Evolutionary conservation across 495 filamentous ascomycete species (phyloP), one percentile per base, ranked within the genome.

Genomic region (Podospora didyma): DNA sequence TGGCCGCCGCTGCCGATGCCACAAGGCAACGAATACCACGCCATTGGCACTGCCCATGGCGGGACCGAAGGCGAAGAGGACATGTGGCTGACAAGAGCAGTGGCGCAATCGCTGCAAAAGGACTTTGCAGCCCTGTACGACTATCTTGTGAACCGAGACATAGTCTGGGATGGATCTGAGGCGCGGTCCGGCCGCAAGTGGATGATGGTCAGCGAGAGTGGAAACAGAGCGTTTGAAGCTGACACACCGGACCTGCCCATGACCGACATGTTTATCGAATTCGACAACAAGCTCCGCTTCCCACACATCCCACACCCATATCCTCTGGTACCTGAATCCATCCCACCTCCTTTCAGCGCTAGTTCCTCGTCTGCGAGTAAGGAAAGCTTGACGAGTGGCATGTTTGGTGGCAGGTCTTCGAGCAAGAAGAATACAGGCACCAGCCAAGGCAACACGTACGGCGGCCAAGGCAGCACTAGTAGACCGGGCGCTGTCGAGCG

Each of bases 61-160:
- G 59, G 64, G 2, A 62, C 57, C 34, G 73, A 75, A 12, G 71
- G 72, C n/a, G 78, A 78, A 48, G 77, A 78, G 35, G 72, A 71
- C 16, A 77, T 73, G 41, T 88, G 85, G 81, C 73, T 90, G 28
- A 86, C 82, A 12, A 70, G 86, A 22, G 75, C 74, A 26, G 66
- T 87, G 19, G 80, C 80, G 2, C 71, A 77, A 23, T 68, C 72
- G 23, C 68, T 90, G n/a, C 82, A 86, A 58, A 76, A 75, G 35
- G 87, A 90, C 61, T 88, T 89, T 53, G 79, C 81, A 16, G 78
- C 83, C 4, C 73, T 90, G 16, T 90, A 89, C 55, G 85, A 89
- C 64, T 90, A 87, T 59, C 74, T 90, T 4, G 86, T 90, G 34
- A 85, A 89, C 68, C 77, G 84, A 2, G 83, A 89, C 49, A 76